Conservation (phyloP, 306 rosid genomes). For the Vigna hirtella region DNA sequence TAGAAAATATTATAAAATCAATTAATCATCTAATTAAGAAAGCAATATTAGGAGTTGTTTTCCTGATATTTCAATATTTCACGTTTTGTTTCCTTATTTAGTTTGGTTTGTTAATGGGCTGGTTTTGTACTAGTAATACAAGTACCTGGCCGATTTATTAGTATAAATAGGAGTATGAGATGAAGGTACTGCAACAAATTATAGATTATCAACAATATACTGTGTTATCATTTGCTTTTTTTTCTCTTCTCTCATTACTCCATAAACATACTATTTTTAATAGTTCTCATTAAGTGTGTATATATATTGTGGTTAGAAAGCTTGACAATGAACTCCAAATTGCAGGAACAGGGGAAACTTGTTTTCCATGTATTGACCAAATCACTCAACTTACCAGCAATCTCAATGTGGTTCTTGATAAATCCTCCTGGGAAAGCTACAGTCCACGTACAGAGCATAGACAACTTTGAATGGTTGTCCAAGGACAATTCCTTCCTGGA, state of each 20-base stretch:
- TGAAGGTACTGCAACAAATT: conserved; percentile 10
- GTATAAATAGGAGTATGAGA: conserved; percentile 21
- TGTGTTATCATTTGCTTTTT: neutral
- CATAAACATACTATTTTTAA: neutral
- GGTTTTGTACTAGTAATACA: neutral
- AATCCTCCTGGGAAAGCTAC: conserved; percentile 46
- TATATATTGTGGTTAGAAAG: conserved; percentile 11
- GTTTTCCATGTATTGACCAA: conserved; percentile 45
- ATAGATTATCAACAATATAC: neutral
- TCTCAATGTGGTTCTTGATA: conserved; percentile 50
- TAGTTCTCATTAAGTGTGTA: neutral
- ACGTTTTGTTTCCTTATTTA: neutral
- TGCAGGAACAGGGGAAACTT: conserved; percentile 45
- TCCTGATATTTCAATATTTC: neutral
- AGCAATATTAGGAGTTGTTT: neutral
- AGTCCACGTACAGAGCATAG: conserved; percentile 41
- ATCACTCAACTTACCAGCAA: conserved; percentile 41
- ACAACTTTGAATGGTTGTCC: conserved; percentile 37
- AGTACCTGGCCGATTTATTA: conserved; percentile 17
- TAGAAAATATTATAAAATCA: neutral
- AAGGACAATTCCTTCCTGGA: conserved; percentile 32
- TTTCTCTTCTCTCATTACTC: conserved; percentile 18
- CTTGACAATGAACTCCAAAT: conserved; percentile 33
- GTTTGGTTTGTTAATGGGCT: neutral
- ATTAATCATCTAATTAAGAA: conserved; percentile 7